Evolutionary conservation across 352 stramenopile genomes (phyloP), one percentile per base, ranked within the genome.

Genomic region (Globisporangium parvum): DNA sequence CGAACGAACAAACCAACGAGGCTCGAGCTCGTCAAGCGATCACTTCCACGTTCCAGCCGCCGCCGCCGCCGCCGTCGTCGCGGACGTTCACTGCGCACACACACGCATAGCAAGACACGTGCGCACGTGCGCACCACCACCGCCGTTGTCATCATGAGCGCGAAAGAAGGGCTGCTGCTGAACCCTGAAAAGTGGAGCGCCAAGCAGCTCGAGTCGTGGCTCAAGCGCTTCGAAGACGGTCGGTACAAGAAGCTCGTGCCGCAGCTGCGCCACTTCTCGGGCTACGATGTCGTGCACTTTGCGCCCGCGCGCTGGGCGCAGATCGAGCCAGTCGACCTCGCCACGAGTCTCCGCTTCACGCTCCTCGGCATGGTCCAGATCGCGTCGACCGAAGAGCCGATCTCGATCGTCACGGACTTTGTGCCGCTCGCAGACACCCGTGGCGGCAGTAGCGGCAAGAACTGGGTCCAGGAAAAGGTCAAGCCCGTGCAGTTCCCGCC

Each of bases 111-210:
- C 26, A 31, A 31, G 26, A 35, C 47, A 40, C 18, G 4, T 28
- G n/a, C n/a, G n/a, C n/a, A n/a, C n/a, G n/a, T n/a, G n/a, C n/a
- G n/a, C n/a, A n/a, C n/a, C n/a, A n/a, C n/a, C n/a, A n/a, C n/a
- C n/a, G n/a, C n/a, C n/a, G 8, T 65, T 57, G 55, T 85, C 85
- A 90, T 78, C 87, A 84, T 91, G 92, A 73, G 94, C 85, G 91
- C 94, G 80, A 86, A 96, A 91, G 96, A 91, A 52, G 71, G 69
- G 48, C 57, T 87, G 52, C 57, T 89, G 51, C 62, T 87, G 12
- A 92, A 91, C 63, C 85, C 85, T n/a, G 79, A 87, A 61, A 69
- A 75, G 50, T 95, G 85, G 85, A 88, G 65, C 51, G 63, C 75
- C 54, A 85, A 88, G 63, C 80, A 95, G 67, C 69, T 95, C 18